phyloP scores from a whole-genome alignment of 192 early-diverging fungal genomes.

The Entrophospora sp. region DNA sequence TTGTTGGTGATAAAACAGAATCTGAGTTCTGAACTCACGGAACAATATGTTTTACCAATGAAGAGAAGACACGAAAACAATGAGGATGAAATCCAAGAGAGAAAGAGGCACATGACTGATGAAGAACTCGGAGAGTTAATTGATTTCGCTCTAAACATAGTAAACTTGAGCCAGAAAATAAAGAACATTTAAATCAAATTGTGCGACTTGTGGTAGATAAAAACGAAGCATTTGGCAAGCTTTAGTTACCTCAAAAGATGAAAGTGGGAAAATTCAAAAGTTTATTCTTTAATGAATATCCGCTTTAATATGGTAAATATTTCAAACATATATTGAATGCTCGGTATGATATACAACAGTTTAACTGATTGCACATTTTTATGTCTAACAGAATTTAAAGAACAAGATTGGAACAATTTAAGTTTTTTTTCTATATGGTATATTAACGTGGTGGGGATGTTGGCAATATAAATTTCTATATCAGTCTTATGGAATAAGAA shows the following conservation, averaged over 20 bases:
- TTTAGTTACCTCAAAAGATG: constrained; percentile 14
- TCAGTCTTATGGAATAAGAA: constrained; percentile 17
- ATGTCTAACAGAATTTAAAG: constrained; percentile 19
- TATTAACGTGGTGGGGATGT: constrained; percentile 4
- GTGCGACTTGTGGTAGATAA: constrained; percentile 11
- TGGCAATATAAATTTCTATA: constrained; percentile 20
- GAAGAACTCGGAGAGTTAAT: constrained; percentile 16
- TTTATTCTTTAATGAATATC: constrained; percentile 15
- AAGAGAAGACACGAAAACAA: constrained; percentile 14
- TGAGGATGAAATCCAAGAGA: constrained; percentile 7
- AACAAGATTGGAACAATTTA: constrained; percentile 13
- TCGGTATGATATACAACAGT: constrained; percentile 16
- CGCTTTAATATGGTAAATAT: constrained; percentile 13
- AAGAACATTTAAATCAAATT: constrained; percentile 16
- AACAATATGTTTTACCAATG: constrained; percentile 7
- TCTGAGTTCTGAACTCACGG: constrained; percentile 10
- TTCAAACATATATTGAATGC: constrained; percentile 13
- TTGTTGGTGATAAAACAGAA: constrained; percentile 3
- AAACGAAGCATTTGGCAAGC: constrained; percentile 11
- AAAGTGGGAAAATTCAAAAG: constrained; percentile 10
- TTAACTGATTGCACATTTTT: constrained; percentile 19
- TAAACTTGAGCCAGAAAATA: constrained; percentile 11
- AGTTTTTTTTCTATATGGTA: constrained; percentile 10
- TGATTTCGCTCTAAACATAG: constrained; percentile 10
- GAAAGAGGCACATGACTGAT: constrained; percentile 6